Base-by-base conservation (phyloP, 148 eudicot genomes). In the Dianthus caryophyllus region DNA sequence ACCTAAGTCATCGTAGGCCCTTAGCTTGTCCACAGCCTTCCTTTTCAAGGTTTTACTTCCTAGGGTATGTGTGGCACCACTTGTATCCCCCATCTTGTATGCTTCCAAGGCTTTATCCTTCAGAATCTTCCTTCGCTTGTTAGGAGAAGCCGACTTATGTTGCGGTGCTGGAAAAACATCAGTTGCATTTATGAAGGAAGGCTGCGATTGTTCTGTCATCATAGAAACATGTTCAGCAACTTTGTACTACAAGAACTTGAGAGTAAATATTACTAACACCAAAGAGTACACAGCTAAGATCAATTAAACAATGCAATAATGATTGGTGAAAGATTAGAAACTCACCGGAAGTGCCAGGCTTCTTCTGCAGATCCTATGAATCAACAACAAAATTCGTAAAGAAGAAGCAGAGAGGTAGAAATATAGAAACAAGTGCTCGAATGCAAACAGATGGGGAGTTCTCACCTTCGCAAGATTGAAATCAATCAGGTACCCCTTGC, bases 401-500 rank as follows among this genome's bases (percentile, higher is more conserved):
- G n/a, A 27, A 71, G 43, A 17, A 27, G 51, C n/a, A 26, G 18
- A 12, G 44, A 49, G 38, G n/a, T 14, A 69, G 21, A 29, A 64
- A 9, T 25, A 24, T 14, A 69, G 21, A 29, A 64, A 9, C 36
- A 24, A 30, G 8, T 9, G 20, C 39, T 39, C 25, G 6, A 50
- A 43, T 22, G 26, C 7, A 30, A 2, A 21, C 44, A 9, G 6
- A 16, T 16, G 22, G 33, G 64, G 16, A 61, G 55, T 50, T 63
- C 87, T 81, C 60, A 88, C 99, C 96, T 78, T 71, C 64, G 99
- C 96, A 51, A 94, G 96, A 76, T 94, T 94, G 81, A 94, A 94
- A 81, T 94, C 99, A 53, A 90, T 88, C 69, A 94, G 79, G 81
- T 71, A 94, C 21, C 99, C 99, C 70, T 78, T 84, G 50, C 65